Base-by-base conservation (phyloP, 148 eudicot species). In the Rhododendron kiyosumense region DNA sequence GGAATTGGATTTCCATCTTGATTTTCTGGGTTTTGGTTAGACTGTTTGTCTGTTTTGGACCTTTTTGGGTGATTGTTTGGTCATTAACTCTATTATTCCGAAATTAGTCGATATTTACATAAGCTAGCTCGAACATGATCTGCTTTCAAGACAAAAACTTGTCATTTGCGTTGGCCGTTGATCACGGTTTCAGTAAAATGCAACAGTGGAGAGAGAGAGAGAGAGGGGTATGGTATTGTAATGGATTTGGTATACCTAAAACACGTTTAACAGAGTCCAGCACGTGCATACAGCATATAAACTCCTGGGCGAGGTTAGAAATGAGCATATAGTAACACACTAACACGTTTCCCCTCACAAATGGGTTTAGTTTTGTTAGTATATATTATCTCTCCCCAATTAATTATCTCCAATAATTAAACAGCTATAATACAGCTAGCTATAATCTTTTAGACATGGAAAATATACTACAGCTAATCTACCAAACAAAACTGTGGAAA, bases 371-470 rank as follows among this genome's bases (percentile, higher is more conserved):
- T 28, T 83, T 83, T 41, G 2, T 36, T 2, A 2, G 9, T 67
- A 5, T 36, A 6, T 24, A 46, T 69, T 69, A 76, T 36, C 84
- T 82, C 59, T 67, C 77, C 74, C 26, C 54, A 63, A 45, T 83
- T 83, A 46, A 45, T 84, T 84, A 46, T 84, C 65, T 71, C 59
- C 22, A 71, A 10, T 41, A 41, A 41, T 41, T 71, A 67, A 83
- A 84, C 85, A 57, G 61, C 85, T 30, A 71, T 83, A 13, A 30
- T 69, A 69, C 75, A 71, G 76, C 76, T 71, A 26, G 76, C 76
- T 71, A 26, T 65, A 4, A 30, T 30, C 76, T 71, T 71, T 30
- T 30, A 30, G 14, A 71, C 4, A 12, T 13, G 38, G 18, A 30
- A 4, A 28, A 13, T 13, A 30, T 1, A 28, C 7, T 48, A 24